Conservation (phyloP, 2,329 filamentous ascomycete genomes). For the Colletotrichum gigasporum region DNA sequence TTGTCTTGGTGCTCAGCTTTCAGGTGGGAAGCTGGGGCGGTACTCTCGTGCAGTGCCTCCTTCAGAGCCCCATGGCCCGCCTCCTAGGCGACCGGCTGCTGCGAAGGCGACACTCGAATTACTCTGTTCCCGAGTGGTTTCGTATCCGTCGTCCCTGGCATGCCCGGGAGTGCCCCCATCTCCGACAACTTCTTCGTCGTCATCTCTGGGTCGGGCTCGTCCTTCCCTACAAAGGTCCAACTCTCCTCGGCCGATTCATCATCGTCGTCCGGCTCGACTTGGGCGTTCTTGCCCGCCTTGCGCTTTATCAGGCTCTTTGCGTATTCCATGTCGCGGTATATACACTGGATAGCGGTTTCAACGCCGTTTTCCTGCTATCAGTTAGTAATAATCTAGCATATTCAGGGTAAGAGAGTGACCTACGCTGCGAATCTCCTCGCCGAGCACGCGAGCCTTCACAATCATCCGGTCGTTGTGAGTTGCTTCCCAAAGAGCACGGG, state of each 20-base stretch:
- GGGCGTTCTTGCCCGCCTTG: slow-evolving; percentile 61
- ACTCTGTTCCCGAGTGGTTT: slow-evolving; percentile 20
- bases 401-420: slow-evolving; percentile 42
- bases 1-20: background rate
- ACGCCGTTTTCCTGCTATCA: slow-evolving; percentile 82
- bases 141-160: background rate
- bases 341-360: slow-evolving; percentile 86
- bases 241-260: slow-evolving; percentile 79
- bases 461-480: slow-evolving; percentile 94
- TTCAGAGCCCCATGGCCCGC: background rate
- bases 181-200: slow-evolving; percentile 49
- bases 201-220: slow-evolving; percentile 56
- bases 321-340: slow-evolving; percentile 96
- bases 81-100: slow-evolving; percentile 17
- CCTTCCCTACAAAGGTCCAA: slow-evolving; percentile 86
- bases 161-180: slow-evolving; percentile 8
- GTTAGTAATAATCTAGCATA: slow-evolving; percentile 38
- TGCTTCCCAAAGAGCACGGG: slow-evolving; percentile 88
- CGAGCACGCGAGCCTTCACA: slow-evolving; percentile 81
- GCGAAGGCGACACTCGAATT: slow-evolving; percentile 6
- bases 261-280: slow-evolving; percentile 57
- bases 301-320: slow-evolving; percentile 83
- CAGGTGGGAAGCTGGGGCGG: background rate
- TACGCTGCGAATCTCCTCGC: slow-evolving; percentile 88
- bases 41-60: background rate